Evolutionary conservation across 345 rosid species (phyloP), one percentile per base, ranked within the genome.

Genomic region (Carallia brachiata): DNA sequence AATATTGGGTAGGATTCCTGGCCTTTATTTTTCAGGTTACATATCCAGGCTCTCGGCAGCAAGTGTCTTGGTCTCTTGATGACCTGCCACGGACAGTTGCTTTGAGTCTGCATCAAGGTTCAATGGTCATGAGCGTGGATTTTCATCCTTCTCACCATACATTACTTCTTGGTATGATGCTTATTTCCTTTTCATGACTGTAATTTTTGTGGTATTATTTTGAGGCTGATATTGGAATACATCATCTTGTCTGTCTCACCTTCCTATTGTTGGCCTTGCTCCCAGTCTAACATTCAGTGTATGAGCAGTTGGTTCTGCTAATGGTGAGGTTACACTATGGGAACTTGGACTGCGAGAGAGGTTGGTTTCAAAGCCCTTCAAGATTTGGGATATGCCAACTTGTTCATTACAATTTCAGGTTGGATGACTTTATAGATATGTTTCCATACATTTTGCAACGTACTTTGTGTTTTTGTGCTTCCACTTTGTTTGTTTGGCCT

Each of bases 261-360:
- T 31, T 40, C 60, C 60, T 7, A 27, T 30, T 6, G 0, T 56
- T 13, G 17, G 31, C 31, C 31, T 9, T 56, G 34, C n/a, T 52
- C 27, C 31, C 77, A 70, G 66, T 66, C 66, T 75, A 72, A 78
- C 79, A 65, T 57, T 32, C 67, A n/a, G 66, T 74, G 70, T 68
- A 76, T 72, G 77, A 68, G 77, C 89, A 93, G 98, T 91, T 63
- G 98, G 98, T 76, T 84, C 91, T 70, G 72, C 69, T 52, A 80
- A 75, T 67, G 98, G 97, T 75, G 98, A 93, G 72, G 82, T 93
- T 77, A 77, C 96, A 32, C 77, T 93, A 7, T 91, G 97, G 97
- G 95, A 91, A 68, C 89, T 91, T 44, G 70, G 79, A 37, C 76
- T 83, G 57, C 83, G 81, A 36, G 90, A 92, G 61, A 85, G 84